A percentile compares a stretch with the other conserved stretches of the same genome.
These are phyloP conservation scores for Phyllosticta ampelicida DNA, from an alignment of 2,329 filamentous ascomycete species.

Conservation along the genomic window DNA sequence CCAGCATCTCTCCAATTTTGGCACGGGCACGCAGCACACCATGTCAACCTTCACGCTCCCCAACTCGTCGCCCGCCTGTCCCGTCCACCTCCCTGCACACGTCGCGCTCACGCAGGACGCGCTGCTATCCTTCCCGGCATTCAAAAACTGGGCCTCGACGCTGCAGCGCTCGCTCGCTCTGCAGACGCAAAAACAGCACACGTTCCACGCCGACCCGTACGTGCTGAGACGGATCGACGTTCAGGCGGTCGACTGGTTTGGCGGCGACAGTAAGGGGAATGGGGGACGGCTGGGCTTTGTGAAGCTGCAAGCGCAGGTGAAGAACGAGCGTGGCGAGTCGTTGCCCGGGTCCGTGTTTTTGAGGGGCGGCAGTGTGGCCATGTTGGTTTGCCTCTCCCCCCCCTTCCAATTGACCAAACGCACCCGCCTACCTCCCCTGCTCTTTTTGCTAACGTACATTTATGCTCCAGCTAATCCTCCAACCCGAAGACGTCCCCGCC, in stretches of 20 bases:
- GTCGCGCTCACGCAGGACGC: conserved; percentile 30
- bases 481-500: conserved; percentile 38
- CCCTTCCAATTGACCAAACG: not conserved
- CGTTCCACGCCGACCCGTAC: conserved; percentile 43
- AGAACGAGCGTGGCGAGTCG: conserved; percentile 39
- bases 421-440: not conserved
- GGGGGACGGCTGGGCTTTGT: conserved; percentile 41
- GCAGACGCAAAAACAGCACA: conserved; percentile 36
- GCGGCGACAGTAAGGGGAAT: conserved; percentile 16
- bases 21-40: too few relatives aligned
- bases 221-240: conserved; percentile 41
- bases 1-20: too few relatives aligned
- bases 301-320: conserved; percentile 45
- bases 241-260: conserved; percentile 45
- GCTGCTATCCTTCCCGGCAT: conserved; percentile 41
- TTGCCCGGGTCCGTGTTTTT: conserved; percentile 48
- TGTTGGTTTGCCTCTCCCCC: conserved; percentile 32
- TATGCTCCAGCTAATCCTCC: conserved; percentile 39
- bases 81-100: conserved; percentile 33
- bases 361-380: conserved; percentile 47
- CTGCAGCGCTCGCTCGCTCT: conserved; percentile 38
- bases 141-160: conserved; percentile 44
- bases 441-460: not conserved
- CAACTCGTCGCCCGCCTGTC: conserved; percentile 22
- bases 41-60: conserved; percentile 37